Evolutionary conservation across 1,139 yeast species (phyloP), one percentile per base, ranked within the genome.

Genomic region (Lodderomyces metapsilosis): DNA sequence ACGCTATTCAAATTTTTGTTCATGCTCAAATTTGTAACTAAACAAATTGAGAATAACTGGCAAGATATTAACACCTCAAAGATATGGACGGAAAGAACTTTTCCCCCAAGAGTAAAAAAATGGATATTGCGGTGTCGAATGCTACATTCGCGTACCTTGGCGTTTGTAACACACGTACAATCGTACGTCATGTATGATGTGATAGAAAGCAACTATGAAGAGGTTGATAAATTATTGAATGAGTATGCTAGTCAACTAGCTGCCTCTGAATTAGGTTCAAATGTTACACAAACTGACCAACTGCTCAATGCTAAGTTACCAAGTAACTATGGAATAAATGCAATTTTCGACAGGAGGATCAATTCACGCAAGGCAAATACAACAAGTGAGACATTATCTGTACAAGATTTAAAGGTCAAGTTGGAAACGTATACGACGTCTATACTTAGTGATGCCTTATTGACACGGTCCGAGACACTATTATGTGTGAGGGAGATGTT

Each of bases 1-100:
- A 68, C 88, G 24, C 65, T 89, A 43, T 88, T 87, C 53, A 79
- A 96, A 49, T 82, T 87, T 50, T 68, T 87, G 35, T 62, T 84
- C 22, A 73, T 82, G 30, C 58, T 88, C 17, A 82, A 81, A 47
- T 82, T 80, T 53, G 70, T 86, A 9, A 81, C 80, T 52, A 75
- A 77, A 45, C 66, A 76, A 17, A 70, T 87, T 41, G 84, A 78
- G 43, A 71, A 71, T 20, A 78, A 88, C 0, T 88, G 96, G 96
- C 66, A 74, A 34, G 94, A 85, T 50, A 78, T 85, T 35, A 78
- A 76, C 50, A 78, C 78, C 52, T 80, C 88, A 12, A 62, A 68
- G 12, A 80, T 81, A 10, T 89, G 97, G 97, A 73, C 69, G 31
- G 74, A 73, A 52, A 58, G 59, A 5, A 66, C 71, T 12, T 71